Evolutionary conservation across 345 rosid genomes (phyloP).

Genomic region (Excoecaria agallocha): DNA sequence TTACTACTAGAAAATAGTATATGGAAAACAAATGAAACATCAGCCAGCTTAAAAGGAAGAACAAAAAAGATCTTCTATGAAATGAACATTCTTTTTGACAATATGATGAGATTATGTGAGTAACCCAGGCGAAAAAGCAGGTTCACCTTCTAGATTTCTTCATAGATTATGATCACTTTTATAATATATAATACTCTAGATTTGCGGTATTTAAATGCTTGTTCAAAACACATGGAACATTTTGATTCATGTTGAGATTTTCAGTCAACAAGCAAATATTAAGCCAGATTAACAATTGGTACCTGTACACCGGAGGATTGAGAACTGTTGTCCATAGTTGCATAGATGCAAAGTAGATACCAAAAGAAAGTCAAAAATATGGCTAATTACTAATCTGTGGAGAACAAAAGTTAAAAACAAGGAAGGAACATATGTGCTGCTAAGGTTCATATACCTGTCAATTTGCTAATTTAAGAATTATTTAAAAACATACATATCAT

Average conservation of each 20-base stretch:
- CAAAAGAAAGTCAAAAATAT: conserved; percentile 4
- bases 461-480: not conserved
- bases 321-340: conserved; percentile 64
- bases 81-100: not conserved
- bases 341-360: conserved; percentile 22
- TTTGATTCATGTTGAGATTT: conserved; percentile 9
- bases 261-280: conserved; percentile 2
- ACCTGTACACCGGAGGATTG: conserved; percentile 71
- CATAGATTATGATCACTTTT: not conserved
- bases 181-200: not conserved
- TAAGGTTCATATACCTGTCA: conserved; percentile 1
- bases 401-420: not conserved
- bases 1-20: not conserved
- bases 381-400: not conserved
- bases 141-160: not conserved
- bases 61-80: not conserved
- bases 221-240: not conserved
- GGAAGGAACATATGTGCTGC: not conserved
- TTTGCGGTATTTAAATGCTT: not conserved
- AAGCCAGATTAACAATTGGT: conserved; percentile 2
- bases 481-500: not conserved
- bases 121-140: too few relatives aligned
- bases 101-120: too few relatives aligned
- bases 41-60: not conserved
- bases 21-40: not conserved